Evolutionary conservation across 108 stramenopile genomes (phyloP), one percentile per base, ranked within the genome.

Genomic region (Pseudonitzschia delicatissima): DNA sequence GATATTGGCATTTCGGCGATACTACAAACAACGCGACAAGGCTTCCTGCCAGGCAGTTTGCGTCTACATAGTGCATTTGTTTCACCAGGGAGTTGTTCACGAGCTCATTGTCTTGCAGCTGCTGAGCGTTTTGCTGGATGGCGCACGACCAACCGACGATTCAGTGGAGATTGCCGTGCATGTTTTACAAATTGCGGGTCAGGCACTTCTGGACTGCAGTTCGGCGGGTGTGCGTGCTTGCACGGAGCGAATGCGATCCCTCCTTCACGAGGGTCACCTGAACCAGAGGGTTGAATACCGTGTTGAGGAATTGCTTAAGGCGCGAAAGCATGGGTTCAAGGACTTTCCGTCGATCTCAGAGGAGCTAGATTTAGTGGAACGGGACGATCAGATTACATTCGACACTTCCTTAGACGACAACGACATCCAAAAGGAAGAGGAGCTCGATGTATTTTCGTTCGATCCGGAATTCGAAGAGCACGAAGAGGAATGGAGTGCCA

Each of bases 331-430:
- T 27, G 89, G 86, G 1, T 98, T 98, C 63, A 63, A 63, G 28
- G 95, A 96, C 33, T 92, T 82, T 74, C 79, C 96, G 11, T 83
- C 92, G 2, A 57, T 91, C 20, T 55, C 69, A 12, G 80, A 90
- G 13, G 81, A 96, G 58, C 80, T 99, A 75, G 99, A 99, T 83
- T 71, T 99, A 61, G 98, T 99, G 23, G 99, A 99, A 80, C 67
- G 77, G 18, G 96, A 95, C 23, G 99, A 99, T 75, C 97, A 98
- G 79, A 99, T 99, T 68, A 98, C 94, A 0, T 96, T 97, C 74
- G 97, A 98, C 69, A 67, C 97, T 23, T 76, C 90, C 33, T 80
- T 99, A 65, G 96, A 97, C 77, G 98, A 99, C 63, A 86, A 90
- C 31, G 94, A 93, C 47, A 61, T 99, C 59, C 77, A 83, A 52